Conservation (phyloP, 371 early-diverging fungal genomes). For the Syncephalastrum contaminatum region DNA sequence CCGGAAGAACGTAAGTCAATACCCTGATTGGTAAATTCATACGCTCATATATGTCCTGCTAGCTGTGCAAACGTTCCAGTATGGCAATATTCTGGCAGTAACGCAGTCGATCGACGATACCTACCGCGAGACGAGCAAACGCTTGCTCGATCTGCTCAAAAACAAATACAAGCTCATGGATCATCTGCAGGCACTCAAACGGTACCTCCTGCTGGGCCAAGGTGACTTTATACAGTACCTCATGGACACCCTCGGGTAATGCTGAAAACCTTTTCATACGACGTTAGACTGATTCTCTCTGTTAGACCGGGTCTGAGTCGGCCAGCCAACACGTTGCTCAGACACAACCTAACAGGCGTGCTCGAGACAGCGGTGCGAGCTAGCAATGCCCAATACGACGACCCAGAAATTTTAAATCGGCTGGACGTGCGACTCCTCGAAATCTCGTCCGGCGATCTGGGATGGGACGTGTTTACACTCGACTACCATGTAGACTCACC, state of each 20-base stretch:
- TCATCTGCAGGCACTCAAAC: conserved; percentile 83
- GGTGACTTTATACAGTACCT: conserved; percentile 94
- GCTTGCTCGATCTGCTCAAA: conserved; percentile 71
- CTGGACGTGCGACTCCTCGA: conserved; percentile 78
- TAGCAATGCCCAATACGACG: conserved; percentile 89
- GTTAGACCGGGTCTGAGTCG: conserved; percentile 61
- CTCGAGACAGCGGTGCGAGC: conserved; percentile 87
- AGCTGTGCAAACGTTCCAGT: conserved; percentile 51
- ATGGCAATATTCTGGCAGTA: conserved; percentile 70
- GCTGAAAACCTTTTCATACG: conserved; percentile 1
- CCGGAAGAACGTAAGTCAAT: conserved; percentile 4
- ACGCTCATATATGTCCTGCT: conserved; percentile 1
- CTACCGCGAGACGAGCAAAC: conserved; percentile 69
- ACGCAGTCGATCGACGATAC: conserved; percentile 76
- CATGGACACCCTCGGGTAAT: conserved; percentile 80
- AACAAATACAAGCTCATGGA: conserved; percentile 79
- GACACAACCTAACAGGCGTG: conserved; percentile 85
- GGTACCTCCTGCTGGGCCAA: conserved; percentile 90
- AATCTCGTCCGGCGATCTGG: conserved; percentile 70
- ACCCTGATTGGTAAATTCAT: background rate
- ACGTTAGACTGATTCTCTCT: background rate
- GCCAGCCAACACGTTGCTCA: conserved; percentile 75
- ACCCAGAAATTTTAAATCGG: conserved; percentile 72
- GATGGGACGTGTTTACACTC: conserved; percentile 93
- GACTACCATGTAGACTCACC: conserved; percentile 86